A percentile compares a stretch with the other conserved stretches of the same genome.
Evolutionary conservation across 495 filamentous ascomycete species (phyloP).

Genomic region (Trichoderma orchidacearum): DNA sequence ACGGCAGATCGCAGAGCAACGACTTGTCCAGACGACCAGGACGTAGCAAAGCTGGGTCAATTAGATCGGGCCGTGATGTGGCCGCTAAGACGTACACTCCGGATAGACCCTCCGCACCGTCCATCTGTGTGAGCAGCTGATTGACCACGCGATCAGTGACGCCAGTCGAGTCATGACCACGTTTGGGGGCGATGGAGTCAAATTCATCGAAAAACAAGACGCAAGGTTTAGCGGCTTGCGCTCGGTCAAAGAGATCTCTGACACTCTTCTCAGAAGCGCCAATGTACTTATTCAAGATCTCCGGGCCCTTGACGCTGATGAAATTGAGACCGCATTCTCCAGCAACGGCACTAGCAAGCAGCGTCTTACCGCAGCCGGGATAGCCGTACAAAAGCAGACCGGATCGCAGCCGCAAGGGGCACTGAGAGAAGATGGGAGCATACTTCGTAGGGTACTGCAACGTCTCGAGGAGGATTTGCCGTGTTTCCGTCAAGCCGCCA

Average conservation of each 20-base stretch:
- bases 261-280: constrained; percentile 92
- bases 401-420: constrained; percentile 81
- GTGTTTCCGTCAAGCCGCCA: constrained; percentile 73
- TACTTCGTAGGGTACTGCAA: constrained; percentile 96
- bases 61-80: constrained; percentile 80
- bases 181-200: constrained; percentile 91
- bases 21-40: constrained; percentile 88
- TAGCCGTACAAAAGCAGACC: constrained; percentile 88
- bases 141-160: constrained; percentile 98
- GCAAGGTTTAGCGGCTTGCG: constrained; percentile 77
- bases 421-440: constrained; percentile 92
- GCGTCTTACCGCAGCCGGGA: constrained; percentile 91
- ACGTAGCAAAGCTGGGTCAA: constrained; percentile 81
- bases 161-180: constrained; percentile 90
- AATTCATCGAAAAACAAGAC: constrained; percentile 98
- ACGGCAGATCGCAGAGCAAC: constrained; percentile 77
- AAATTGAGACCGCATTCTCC: constrained; percentile 96
- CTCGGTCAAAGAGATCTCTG: constrained; percentile 85
- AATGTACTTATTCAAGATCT: constrained; percentile 98
- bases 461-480: constrained; percentile 80
- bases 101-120: constrained; percentile 85
- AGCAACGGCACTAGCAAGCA: constrained; percentile 84
- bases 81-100: constrained; percentile 95
- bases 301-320: constrained; percentile 94
- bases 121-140: constrained; percentile 96